Conservation (phyloP, 1,284 basidiomycete species). For the Phylloboletellus chloephorus region DNA sequence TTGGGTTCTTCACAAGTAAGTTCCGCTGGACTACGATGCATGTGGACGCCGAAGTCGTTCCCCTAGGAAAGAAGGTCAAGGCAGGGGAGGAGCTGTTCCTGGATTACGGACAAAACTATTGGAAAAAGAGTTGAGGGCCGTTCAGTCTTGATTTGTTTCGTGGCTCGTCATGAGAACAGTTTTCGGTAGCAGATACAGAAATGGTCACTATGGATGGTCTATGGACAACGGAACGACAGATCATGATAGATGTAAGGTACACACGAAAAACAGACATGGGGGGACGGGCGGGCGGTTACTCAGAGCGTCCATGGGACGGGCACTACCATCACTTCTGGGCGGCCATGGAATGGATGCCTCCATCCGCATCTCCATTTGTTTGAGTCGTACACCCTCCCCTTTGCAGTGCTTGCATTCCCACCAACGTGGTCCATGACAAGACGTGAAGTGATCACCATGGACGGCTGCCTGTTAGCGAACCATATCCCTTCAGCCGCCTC, state of each 20-base stretch:
- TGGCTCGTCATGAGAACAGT: too few relatives aligned
- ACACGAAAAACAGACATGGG: too few relatives aligned
- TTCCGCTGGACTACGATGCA: conserved; percentile 1
- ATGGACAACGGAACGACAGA: too few relatives aligned
- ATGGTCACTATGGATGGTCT: too few relatives aligned
- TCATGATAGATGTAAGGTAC: neutral
- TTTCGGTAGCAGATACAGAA: too few relatives aligned
- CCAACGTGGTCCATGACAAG: conserved; percentile 40
- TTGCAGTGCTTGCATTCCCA: conserved; percentile 32
- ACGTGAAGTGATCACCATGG: conserved; percentile 36
- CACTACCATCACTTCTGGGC: conserved; percentile 33
- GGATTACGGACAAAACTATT: conserved; percentile 40
- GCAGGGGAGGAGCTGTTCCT: conserved; percentile 41
- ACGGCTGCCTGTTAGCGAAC: conserved; percentile 5
- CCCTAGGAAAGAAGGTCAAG: conserved; percentile 33
- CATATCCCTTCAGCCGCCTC: conserved; percentile 4
- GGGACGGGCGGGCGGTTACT: too few relatives aligned
- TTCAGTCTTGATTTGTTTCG: neutral
- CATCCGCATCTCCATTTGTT: conserved; percentile 41
- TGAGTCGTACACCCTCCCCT: conserved; percentile 25
- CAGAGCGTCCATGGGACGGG: conserved; percentile 20
- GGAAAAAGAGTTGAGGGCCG: conserved; percentile 14
- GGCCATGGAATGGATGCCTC: conserved; percentile 41
- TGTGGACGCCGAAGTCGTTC: neutral
- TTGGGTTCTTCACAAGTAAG: conserved; percentile 45